Conservation (phyloP, 2,329 filamentous ascomycete species). For the Curvularia spicifera region DNA sequence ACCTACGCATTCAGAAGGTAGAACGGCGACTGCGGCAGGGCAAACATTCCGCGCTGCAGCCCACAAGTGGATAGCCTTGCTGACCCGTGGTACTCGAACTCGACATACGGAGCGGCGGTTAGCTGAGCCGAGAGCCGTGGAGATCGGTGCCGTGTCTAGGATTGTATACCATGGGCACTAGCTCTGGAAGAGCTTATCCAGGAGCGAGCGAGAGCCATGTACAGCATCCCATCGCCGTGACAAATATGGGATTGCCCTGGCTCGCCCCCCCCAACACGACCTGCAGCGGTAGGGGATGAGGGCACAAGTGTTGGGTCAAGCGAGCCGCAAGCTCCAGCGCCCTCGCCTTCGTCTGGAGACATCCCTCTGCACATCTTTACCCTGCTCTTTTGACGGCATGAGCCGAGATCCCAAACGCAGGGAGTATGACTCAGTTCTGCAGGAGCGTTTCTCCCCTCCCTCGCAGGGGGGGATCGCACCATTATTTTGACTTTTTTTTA, state of each 20-base stretch:
- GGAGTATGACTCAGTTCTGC: constrained; percentile 32
- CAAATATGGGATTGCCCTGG: constrained; percentile 20
- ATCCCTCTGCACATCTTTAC: constrained; percentile 12
- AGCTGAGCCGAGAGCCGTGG: constrained; percentile 33
- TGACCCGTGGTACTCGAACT: constrained; percentile 24
- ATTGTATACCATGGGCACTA: constrained; percentile 27
- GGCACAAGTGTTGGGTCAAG: constrained; percentile 5
- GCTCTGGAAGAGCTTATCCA: constrained; percentile 28
- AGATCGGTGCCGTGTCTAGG: constrained; percentile 28
- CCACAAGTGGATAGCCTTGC: constrained; percentile 7
- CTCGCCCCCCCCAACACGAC: constrained; percentile 7
- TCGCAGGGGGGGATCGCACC: constrained; percentile 13
- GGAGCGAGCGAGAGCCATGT: constrained; percentile 15
- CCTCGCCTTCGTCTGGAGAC: neutral
- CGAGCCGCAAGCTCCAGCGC: constrained; percentile 2
- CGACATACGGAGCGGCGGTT: constrained; percentile 41
- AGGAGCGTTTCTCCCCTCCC: constrained; percentile 34
- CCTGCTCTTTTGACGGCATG: constrained; percentile 23
- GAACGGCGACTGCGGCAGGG: constrained; percentile 16
- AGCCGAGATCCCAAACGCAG: constrained; percentile 31
- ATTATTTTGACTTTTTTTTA: constrained; percentile 9
- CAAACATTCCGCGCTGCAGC: constrained; percentile 12
- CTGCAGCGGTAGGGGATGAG: constrained; percentile 12
- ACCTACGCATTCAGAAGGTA: constrained; percentile 18
- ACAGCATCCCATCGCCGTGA: constrained; percentile 16